Conservation (phyloP, 208 protist species). For the Trypanosoma caninum region DNA sequence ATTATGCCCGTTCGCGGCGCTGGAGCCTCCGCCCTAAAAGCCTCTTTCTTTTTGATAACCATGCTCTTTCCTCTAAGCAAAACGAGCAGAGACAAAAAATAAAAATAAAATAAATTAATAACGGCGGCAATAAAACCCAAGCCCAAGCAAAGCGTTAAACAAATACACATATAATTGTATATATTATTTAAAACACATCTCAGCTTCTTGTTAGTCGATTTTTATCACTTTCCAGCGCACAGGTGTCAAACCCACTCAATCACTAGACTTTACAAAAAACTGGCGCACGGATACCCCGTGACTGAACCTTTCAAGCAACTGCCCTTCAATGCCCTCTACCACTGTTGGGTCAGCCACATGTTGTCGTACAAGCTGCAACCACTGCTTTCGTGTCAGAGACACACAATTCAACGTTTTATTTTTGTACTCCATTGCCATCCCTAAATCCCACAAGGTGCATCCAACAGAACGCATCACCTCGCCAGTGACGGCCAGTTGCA, state of each 20-base stretch:
- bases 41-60: conserved; percentile 31
- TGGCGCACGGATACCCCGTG: conserved; percentile 20
- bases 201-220: too few species aligned
- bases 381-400: conserved; percentile 36
- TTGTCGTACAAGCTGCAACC: conserved; percentile 35
- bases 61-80: conserved; percentile 30
- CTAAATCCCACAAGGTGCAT: conserved; percentile 85
- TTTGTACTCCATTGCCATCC: conserved; percentile 86
- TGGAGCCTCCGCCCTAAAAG: conserved; percentile 25
- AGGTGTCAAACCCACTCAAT: neutral
- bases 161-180: too few species aligned
- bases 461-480: conserved; percentile 42
- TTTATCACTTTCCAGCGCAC: too few species aligned
- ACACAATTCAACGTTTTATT: conserved; percentile 29
- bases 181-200: too few species aligned
- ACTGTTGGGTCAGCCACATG: conserved; percentile 13
- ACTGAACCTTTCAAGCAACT: conserved; percentile 15
- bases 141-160: too few species aligned
- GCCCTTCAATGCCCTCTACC: conserved; percentile 16
- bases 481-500: conserved; percentile 66
- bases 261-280: neutral
- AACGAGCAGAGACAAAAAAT: neutral
- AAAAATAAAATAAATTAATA: neutral
- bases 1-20: conserved; percentile 86
- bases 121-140: too few species aligned